Conservation (phyloP, 192 early-diverging fungal species). For the Coemansia sp. region DNA sequence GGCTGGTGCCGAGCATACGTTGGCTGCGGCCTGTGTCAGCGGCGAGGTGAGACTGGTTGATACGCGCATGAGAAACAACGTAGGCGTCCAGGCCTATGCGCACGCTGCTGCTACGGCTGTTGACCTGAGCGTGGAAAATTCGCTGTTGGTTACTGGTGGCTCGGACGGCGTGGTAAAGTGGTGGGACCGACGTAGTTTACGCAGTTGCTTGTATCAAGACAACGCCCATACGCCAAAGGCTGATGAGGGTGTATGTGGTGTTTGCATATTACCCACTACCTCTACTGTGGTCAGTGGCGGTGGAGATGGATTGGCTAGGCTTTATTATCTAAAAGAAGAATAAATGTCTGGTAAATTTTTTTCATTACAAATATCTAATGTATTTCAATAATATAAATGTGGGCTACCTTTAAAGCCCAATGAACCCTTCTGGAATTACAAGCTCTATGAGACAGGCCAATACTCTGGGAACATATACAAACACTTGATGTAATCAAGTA, state of each 20-base stretch:
- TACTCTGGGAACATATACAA: too few relatives aligned
- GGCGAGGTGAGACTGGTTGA: not conserved
- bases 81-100: not conserved
- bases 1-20: not conserved
- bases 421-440: too few relatives aligned
- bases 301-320: conserved; percentile 17
- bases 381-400: too few relatives aligned
- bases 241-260: conserved; percentile 36
- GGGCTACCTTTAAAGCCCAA: too few relatives aligned
- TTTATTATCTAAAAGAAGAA: conserved; percentile 5
- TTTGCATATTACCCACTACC: not conserved
- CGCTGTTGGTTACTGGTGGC: conserved; percentile 23
- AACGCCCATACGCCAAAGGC: conserved; percentile 37
- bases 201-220: conserved; percentile 10
- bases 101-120: conserved; percentile 14
- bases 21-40: not conserved
- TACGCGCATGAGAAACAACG: not conserved
- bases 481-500: too few relatives aligned
- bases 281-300: conserved; percentile 28
- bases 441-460: too few relatives aligned
- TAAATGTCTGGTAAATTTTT: not conserved
- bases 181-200: conserved; percentile 44
- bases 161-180: conserved; percentile 42
- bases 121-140: not conserved
- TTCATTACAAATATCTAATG: too few relatives aligned